Evolutionary conservation across 2,329 filamentous ascomycete species (phyloP), one percentile per base, ranked within the genome.

Genomic region (Aspergillus sp.): DNA sequence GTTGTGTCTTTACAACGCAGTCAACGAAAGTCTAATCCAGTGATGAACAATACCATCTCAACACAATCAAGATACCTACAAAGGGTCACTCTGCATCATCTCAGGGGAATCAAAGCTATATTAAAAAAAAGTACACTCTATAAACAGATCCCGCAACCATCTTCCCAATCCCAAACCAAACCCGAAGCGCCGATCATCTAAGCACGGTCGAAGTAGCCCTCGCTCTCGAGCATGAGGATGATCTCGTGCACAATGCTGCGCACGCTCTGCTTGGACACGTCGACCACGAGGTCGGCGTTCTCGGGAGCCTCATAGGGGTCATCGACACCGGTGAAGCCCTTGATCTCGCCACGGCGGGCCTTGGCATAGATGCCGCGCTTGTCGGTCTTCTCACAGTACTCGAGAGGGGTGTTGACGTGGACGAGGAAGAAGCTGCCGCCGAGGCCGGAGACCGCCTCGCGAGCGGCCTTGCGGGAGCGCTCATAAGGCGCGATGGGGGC

Each of bases 311-410:
- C 94, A 71, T 99, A 99, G 45, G 94, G 92, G 78, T 97, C 93
- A 71, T 97, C 93, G 52, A 99, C 91, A 66, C 94, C 94, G 6
- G 94, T 99, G 83, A 99, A 99, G 59, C 92, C 92, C 85, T 92
- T 94, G 76, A 99, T 95, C 79, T 96, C 89, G 53, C 94, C 94
- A 17, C 81, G 82, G 58, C 94, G 84, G 38, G 94, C 94, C 71
- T 85, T 84, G 61, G 82, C 82, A 76, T 97, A 99, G 69, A 96
- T 87, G 55, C 94, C 94, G 56, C 88, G 83, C 80, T 91, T 92
- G 76, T 99, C 94, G 25, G 91, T 97, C 84, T 89, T 90, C 83
- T 99, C 94, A 71, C 87, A 89, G 78, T 93, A 85, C 78, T 95
- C 92, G 58, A 99, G 86, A 21, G 90, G 86, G 44, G 94, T 99